Conservation (phyloP, 2,329 filamentous ascomycete genomes). For the Neonectria sp. region DNA sequence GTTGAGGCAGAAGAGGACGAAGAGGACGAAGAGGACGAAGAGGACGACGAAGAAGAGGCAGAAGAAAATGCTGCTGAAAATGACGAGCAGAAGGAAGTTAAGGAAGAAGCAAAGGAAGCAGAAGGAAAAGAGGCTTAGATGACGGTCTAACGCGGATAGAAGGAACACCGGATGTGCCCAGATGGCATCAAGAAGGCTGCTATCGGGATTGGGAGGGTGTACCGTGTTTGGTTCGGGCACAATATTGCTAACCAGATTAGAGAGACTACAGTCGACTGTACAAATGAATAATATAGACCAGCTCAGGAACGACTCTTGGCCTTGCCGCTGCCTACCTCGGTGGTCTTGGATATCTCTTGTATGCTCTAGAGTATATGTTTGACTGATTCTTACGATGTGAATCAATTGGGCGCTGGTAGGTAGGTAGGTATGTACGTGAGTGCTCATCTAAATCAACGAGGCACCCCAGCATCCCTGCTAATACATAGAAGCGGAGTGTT, state of each 20-base stretch:
- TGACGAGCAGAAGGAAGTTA: slow-evolving; percentile 12
- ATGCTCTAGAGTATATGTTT: too few species aligned
- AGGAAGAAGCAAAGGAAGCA: slow-evolving; percentile 13
- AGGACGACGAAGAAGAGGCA: slow-evolving; percentile 15
- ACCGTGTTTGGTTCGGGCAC: background rate
- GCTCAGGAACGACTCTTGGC: background rate
- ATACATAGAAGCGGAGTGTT: too few species aligned
- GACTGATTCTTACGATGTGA: too few species aligned
- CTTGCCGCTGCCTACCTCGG: background rate
- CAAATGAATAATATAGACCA: slow-evolving; percentile 4
- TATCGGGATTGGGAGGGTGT: background rate
- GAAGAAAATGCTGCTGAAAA: slow-evolving; percentile 17
- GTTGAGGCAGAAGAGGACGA: slow-evolving; percentile 14
- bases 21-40: slow-evolving; percentile 2
- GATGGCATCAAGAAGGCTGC: background rate
- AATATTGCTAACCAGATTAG: background rate
- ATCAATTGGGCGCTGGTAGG: too few species aligned
- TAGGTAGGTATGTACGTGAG: too few species aligned
- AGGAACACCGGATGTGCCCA: background rate
- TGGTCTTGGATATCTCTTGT: background rate
- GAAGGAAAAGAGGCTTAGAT: slow-evolving; percentile 6
- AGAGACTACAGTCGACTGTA: slow-evolving; percentile 13
- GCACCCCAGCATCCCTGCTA: too few species aligned
- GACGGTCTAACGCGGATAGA: background rate
- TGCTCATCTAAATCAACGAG: too few species aligned